Base-by-base conservation (phyloP, 176 grass and related monocot species). In the Oryza longistaminata region DNA sequence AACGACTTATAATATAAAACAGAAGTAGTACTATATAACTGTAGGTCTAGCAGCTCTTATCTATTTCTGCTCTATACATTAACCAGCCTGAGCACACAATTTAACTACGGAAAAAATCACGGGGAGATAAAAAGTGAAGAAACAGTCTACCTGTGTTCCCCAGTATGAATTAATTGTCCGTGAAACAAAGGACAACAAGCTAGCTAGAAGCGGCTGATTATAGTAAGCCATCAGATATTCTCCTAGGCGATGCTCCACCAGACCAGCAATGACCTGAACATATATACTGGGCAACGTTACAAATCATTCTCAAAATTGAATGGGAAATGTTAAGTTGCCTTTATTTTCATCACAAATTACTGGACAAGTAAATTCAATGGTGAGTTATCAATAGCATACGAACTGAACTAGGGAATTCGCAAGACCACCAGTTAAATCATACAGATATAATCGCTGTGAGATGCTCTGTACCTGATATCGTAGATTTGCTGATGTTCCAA, bases 401-500 rank as follows among this genome's bases (percentile, higher is more conserved):
- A 52, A 22, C 8, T 81, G 17, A 66, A 81, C 33, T 31, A 64
- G 6, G 17, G 50, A 77, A 24, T n/a, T 62, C n/a, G n/a, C 58
- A 62, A 24, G n/a, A 33, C 37, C 39, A 75, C 60, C 33, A 25
- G 70, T 39, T 24, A 74, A 68, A 70, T 35, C 42, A 83, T 17
- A 82, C 3, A 84, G 9, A 67, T 67, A 67, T 67, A 43, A 26
- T 70, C 26, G 60, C 1, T 3, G 61, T 49, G 62, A 83, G 80
- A 13, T 90, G 96, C 19, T 21, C 53, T n/a, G 53, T 58, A 58
- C 96, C 96, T 99, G 96, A 83, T 99, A 99, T 24, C 91, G 89
- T n/a, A 99, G 88, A 83, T 99, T 99, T 80, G 96, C 93, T 65
- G 96, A 99, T 70, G 91, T 94, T 75, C 96, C 96, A 77, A 99